phyloP scores from a whole-genome alignment of 2,329 filamentous ascomycete species.

The Colletotrichum paranaense region DNA sequence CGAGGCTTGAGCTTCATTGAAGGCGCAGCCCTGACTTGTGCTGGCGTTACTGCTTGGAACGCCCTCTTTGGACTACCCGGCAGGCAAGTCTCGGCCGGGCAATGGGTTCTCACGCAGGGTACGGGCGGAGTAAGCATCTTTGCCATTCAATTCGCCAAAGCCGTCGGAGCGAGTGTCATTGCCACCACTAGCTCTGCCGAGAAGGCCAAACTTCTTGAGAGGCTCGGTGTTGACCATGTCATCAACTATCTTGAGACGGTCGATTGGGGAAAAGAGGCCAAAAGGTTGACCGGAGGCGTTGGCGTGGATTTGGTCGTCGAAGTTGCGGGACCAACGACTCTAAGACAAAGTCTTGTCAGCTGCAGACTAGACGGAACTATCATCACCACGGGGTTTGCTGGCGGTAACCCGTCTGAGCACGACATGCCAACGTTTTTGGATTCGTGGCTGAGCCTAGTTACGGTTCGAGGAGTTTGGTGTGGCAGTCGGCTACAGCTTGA shows the following conservation, averaged over 20 bases:
- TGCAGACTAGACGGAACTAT: constrained; percentile 55
- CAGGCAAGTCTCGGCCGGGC: constrained; percentile 46
- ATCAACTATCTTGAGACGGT: constrained; percentile 55
- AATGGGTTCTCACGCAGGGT: constrained; percentile 53
- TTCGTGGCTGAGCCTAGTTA: constrained; percentile 51
- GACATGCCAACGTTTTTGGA: constrained; percentile 38
- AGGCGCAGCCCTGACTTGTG: constrained; percentile 66
- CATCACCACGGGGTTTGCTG: constrained; percentile 48
- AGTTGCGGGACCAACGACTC: constrained; percentile 51
- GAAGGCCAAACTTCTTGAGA: constrained; percentile 53
- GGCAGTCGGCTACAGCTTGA: constrained; percentile 61
- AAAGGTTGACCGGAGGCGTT: constrained; percentile 46
- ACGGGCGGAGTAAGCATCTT: constrained; percentile 56
- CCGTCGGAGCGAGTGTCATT: constrained; percentile 53
- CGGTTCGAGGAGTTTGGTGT: constrained; percentile 57
- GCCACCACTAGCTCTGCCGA: constrained; percentile 56
- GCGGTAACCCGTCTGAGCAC: constrained; percentile 41
- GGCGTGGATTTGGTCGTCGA: constrained; percentile 58
- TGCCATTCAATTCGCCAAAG: constrained; percentile 54
- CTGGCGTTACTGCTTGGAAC: constrained; percentile 68
- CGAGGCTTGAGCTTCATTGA: constrained; percentile 64
- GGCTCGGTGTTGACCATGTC: constrained; percentile 53
- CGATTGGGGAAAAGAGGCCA: constrained; percentile 53
- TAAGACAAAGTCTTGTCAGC: constrained; percentile 52
- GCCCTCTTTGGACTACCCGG: constrained; percentile 62